These are phyloP conservation scores for Quercus parvula DNA, from an alignment of 306 rosid genomes.

Conservation along the genomic window DNA sequence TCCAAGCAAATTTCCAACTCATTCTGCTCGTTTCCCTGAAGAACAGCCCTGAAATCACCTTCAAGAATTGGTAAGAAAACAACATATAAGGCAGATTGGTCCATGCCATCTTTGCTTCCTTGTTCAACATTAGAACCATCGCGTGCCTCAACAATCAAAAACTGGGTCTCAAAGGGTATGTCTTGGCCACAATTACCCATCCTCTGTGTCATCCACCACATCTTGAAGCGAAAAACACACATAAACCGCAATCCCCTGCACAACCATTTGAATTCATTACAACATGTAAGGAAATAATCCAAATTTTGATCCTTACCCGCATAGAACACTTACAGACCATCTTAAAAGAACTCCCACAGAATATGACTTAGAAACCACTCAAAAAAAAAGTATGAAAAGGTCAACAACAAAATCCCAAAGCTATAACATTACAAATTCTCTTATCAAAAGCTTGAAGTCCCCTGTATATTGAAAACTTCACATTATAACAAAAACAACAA, in stretches of 20 bases:
- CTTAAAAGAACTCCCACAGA: background rate
- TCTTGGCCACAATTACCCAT: slow-evolving; percentile 76
- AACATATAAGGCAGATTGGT: slow-evolving; percentile 43
- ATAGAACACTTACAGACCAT: background rate
- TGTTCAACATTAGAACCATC: slow-evolving; percentile 39
- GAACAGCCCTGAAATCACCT: slow-evolving; percentile 96
- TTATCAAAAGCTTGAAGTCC: too few species aligned
- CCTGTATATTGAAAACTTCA: too few species aligned
- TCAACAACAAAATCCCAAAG: too few species aligned
- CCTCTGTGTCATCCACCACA: slow-evolving; percentile 99
- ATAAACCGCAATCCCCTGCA: slow-evolving; percentile 75
- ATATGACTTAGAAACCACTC: background rate
- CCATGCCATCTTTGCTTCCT: slow-evolving; percentile 29
- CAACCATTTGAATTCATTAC: background rate
- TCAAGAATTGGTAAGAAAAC: slow-evolving; percentile 86
- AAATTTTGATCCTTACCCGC: background rate
- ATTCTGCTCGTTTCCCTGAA: slow-evolving; percentile 76
- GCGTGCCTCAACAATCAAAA: slow-evolving; percentile 66
- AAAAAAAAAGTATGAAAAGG: too few species aligned
- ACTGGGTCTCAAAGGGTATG: slow-evolving; percentile 82
- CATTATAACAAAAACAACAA: too few species aligned
- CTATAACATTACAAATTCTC: too few species aligned
- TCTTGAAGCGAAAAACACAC: slow-evolving; percentile 78
- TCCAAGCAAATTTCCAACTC: slow-evolving; percentile 92
- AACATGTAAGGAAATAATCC: background rate